Base-by-base conservation (phyloP, 257 asterid genomes). In the Lycium ferocissimum region DNA sequence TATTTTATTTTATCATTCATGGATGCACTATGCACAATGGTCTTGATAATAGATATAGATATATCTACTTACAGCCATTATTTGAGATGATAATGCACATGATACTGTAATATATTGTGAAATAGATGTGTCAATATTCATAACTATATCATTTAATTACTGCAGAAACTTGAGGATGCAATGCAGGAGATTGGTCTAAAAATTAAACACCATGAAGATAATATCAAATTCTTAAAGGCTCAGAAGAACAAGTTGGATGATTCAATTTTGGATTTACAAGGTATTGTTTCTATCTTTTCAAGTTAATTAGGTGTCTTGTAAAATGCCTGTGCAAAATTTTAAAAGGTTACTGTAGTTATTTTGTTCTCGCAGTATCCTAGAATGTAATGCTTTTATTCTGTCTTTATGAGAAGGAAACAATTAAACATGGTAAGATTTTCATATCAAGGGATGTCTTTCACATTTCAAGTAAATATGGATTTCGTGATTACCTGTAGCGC, bases 131-230 rank as follows among this genome's bases (percentile, higher is more conserved):
- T 67, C 76, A 40, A 40, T 59, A 62, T 62, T 38, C n/a, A 61
- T 49, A 15, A 20, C 14, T 45, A n/a, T 7, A 20, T 69, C 37
- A 82, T 35, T 54, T 15, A 45, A 59, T 62, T 85, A 79, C 84
- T 87, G 93, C 91, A 93, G 98, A 89, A 92, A 87, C 88, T 92
- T 86, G 89, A 94, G 88, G 94, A 94, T 84, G 93, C 91, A 53
- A 59, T 94, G 47, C 85, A 87, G 79, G 91, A 88, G 89, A 79
- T 89, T 70, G 98, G 94, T 85, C 86, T 75, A 56, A 88, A 86
- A 82, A 87, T 96, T n/a, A 94, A 93, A 87, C 98, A 96, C 54
- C 88, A 92, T 17, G 98, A 93, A 86, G 96, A 87, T 54, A 92
- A 88, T 88, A 26, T 92, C 89, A 88, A 26, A 65, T 92, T 87